phyloP scores from a whole-genome alignment of 768 basidiomycete genomes.

The Auriscalpium orientale region DNA sequence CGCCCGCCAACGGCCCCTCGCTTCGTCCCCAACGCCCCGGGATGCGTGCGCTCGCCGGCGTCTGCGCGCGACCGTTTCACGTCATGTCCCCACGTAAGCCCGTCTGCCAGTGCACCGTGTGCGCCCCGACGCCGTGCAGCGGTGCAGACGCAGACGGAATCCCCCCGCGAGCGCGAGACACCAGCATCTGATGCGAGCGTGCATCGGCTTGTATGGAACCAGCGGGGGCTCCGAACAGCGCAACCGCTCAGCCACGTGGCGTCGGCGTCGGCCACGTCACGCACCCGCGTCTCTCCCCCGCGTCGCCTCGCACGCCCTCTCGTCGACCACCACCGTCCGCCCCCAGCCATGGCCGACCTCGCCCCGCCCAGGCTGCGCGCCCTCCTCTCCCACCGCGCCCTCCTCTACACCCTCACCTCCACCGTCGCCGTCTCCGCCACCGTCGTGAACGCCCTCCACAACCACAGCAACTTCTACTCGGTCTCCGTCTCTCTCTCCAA shows the following conservation, averaged over 20 bases:
- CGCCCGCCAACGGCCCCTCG: slow-evolving; percentile 1
- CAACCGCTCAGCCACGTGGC: not conserved
- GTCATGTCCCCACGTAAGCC: no score
- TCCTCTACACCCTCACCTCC: slow-evolving; percentile 65
- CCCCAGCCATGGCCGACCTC: slow-evolving; percentile 29
- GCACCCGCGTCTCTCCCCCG: not conserved
- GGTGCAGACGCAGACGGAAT: no score
- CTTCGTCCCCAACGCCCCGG: no score
- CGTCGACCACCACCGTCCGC: not conserved
- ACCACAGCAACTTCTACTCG: slow-evolving; percentile 88
- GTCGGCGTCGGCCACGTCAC: not conserved
- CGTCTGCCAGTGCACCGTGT: no score
- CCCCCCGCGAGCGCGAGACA: no score
- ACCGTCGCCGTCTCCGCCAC: slow-evolving; percentile 62
- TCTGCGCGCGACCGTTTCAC: no score
- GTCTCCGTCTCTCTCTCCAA: slow-evolving; percentile 88
- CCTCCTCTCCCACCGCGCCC: slow-evolving; percentile 52
- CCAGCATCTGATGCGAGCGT: no score
- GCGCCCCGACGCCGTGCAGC: no score
- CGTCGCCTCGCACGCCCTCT: not conserved
- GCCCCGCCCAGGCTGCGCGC: slow-evolving; percentile 46
- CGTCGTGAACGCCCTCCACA: slow-evolving; percentile 72
- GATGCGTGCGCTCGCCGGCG: no score
- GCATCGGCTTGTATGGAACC: no score
- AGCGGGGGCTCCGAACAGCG: no score